Conservation (phyloP, 345 rosid species). For the Eucalyptus erythrocorys region DNA sequence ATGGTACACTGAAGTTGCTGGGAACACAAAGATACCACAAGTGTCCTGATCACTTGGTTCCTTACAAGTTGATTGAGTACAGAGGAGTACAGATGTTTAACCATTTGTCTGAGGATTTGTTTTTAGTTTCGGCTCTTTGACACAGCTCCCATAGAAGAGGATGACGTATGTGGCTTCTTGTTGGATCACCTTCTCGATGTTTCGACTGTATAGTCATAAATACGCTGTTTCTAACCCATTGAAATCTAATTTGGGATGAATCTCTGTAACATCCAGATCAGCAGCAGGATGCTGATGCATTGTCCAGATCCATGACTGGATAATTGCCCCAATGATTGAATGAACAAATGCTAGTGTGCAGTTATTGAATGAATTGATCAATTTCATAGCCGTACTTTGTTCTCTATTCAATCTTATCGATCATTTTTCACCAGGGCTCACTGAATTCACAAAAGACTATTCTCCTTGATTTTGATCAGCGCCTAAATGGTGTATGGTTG, state of each 20-base stretch:
- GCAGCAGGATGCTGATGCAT: not conserved
- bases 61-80: not conserved
- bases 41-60: not conserved
- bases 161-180: not conserved
- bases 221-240: not conserved
- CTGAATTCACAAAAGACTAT: not conserved
- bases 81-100: not conserved
- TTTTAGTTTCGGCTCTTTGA: not conserved
- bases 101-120: not conserved
- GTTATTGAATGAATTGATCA: not conserved
- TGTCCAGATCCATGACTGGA: not conserved
- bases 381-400: not conserved
- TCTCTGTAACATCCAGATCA: not conserved
- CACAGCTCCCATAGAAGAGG: not conserved
- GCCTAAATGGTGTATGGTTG: not conserved
- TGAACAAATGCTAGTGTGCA: not conserved
- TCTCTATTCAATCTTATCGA: not conserved
- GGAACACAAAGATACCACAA: constrained; percentile 14
- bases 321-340: not conserved
- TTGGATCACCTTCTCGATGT: not conserved
- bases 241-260: not conserved
- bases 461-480: not conserved
- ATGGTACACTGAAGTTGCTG: constrained; percentile 44
- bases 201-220: not conserved
- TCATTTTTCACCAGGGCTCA: not conserved